Evolutionary conservation across 2,329 filamentous ascomycete genomes (phyloP).

Genomic region (Xylaria sp.): DNA sequence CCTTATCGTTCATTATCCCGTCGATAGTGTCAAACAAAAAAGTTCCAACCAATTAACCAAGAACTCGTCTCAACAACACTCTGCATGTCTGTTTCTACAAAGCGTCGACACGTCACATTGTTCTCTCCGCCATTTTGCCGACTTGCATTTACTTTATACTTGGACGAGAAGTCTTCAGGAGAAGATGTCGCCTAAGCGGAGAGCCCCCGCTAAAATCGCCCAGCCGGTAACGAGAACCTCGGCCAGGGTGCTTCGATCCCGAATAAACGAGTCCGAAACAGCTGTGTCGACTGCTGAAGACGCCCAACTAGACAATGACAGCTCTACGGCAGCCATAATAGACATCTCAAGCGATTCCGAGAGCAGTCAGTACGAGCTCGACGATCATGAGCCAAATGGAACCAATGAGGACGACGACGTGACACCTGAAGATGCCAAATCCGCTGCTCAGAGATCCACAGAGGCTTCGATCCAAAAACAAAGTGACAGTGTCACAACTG

Average conservation of each 20-base stretch:
- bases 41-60: constrained; percentile 13
- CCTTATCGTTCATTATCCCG: constrained; percentile 16
- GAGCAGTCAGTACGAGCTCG: constrained; percentile 42
- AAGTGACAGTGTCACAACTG: constrained; percentile 27
- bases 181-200: constrained; percentile 56
- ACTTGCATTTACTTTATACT: neutral
- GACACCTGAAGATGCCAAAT: constrained; percentile 5
- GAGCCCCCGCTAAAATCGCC: constrained; percentile 52
- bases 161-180: neutral
- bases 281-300: constrained; percentile 44
- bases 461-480: constrained; percentile 21
- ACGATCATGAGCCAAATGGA: constrained; percentile 38
- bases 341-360: constrained; percentile 54
- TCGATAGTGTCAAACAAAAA: constrained; percentile 14
- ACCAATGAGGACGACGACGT: constrained; percentile 13
- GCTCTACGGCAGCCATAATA: constrained; percentile 39
- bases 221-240: constrained; percentile 51
- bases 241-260: constrained; percentile 44
- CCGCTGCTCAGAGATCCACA: constrained; percentile 7
- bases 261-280: constrained; percentile 54
- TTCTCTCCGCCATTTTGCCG: neutral
- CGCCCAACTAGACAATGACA: constrained; percentile 33
- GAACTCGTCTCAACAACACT: constrained; percentile 2
- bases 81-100: constrained; percentile 1
- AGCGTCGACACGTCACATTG: constrained; percentile 3